Evolutionary conservation across 2,329 filamentous ascomycete species (phyloP).

Genomic region (Penicillium nordicum): DNA sequence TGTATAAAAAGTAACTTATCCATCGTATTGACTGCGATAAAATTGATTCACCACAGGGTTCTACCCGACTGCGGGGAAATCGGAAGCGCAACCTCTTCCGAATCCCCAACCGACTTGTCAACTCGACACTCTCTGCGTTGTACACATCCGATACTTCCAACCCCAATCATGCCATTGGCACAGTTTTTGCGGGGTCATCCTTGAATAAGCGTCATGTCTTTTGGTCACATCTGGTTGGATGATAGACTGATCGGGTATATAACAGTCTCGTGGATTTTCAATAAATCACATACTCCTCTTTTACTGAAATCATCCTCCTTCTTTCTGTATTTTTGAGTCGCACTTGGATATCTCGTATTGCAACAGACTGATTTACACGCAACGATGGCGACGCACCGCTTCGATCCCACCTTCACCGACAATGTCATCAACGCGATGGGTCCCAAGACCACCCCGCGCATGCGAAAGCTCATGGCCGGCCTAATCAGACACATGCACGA

Average conservation of each 20-base stretch:
- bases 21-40: neutral
- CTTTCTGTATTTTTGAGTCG: neutral
- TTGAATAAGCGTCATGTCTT: slow-evolving; percentile 19
- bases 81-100: slow-evolving; percentile 22
- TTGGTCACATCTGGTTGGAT: slow-evolving; percentile 15
- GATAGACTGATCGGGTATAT: slow-evolving; percentile 5
- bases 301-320: neutral
- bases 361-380: neutral
- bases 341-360: neutral
- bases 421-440: slow-evolving; percentile 72
- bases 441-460: slow-evolving; percentile 64
- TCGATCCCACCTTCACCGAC: slow-evolving; percentile 57
- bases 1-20: neutral
- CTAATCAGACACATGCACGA: slow-evolving; percentile 58
- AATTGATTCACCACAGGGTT: neutral
- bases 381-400: slow-evolving; percentile 31
- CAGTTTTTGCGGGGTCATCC: slow-evolving; percentile 21
- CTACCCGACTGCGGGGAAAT: slow-evolving; percentile 16
- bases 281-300: neutral
- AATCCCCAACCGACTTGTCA: slow-evolving; percentile 6
- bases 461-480: slow-evolving; percentile 58
- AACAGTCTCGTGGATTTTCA: neutral
- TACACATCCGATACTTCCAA: slow-evolving; percentile 4
- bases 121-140: neutral
- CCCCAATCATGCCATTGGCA: slow-evolving; percentile 12